Conservation (phyloP, 2,329 filamentous ascomycete species). For the Microcera coccophila region DNA sequence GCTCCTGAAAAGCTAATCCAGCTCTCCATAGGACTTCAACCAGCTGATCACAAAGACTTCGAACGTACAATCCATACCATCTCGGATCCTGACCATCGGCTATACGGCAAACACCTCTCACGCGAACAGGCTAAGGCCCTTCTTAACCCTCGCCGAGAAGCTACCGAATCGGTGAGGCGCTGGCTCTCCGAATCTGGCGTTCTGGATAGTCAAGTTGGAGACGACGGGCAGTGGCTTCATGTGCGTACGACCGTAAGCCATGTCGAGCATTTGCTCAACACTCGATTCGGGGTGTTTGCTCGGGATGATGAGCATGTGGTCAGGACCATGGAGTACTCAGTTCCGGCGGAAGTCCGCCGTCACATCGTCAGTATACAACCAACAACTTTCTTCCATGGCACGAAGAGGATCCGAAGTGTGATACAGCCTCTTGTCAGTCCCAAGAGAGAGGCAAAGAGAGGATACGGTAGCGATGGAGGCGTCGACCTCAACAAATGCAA, state of each 20-base stretch:
- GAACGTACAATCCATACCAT: constrained; percentile 45
- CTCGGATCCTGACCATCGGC: constrained; percentile 44
- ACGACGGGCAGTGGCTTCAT: constrained; percentile 39
- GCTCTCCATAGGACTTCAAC: constrained; percentile 30
- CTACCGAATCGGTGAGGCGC: constrained; percentile 37
- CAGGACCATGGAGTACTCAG: constrained; percentile 36
- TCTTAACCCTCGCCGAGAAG: constrained; percentile 40
- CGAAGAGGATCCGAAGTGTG: not conserved
- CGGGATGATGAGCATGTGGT: constrained; percentile 40
- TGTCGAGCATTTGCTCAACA: constrained; percentile 45
- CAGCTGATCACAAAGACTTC: constrained; percentile 27
- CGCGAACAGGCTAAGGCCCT: constrained; percentile 47
- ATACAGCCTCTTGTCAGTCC: not conserved
- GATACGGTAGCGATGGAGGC: constrained; percentile 3
- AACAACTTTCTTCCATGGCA: constrained; percentile 36
- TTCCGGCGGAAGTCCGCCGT: constrained; percentile 32
- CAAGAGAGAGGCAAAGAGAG: not conserved
- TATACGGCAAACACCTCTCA: constrained; percentile 48
- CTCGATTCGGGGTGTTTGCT: constrained; percentile 39
- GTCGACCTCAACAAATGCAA: constrained; percentile 32
- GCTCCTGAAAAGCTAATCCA: constrained; percentile 19
- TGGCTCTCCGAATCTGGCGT: constrained; percentile 45
- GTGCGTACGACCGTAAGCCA: constrained; percentile 38
- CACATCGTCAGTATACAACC: constrained; percentile 47
- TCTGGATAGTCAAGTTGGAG: constrained; percentile 32